Evolutionary conservation across 2,329 filamentous ascomycete species (phyloP), one percentile per base, ranked within the genome.

Genomic region (Aspergillus eucalypticola): DNA sequence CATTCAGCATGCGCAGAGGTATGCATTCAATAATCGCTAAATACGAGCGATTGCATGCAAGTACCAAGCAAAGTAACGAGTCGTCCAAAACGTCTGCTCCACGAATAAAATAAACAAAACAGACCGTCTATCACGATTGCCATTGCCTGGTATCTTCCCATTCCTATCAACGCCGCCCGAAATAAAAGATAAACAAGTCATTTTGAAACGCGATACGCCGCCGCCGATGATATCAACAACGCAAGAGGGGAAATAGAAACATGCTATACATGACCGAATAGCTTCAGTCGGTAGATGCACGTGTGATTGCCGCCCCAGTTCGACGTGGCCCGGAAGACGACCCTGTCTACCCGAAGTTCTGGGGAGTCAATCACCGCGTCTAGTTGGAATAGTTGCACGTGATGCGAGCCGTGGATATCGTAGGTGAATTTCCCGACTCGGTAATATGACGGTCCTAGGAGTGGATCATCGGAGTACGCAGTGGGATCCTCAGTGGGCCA

Each of bases 211-310:
- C 41, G 5, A 19, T 44, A 44, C 41, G 41, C 41, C 10, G 21
- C 41, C 41, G 19, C 17, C n/a, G 11, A 23, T 44, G 19, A 21
- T 23, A 44, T 44, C 7, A 13, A 29, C 29, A 17, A 38, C 13
- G 8, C n/a, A 53, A 10, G 25, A 15, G 19, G 54, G 8, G 8
- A 1, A 50, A 25, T 11, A 44, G 7, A 8, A 8, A 23, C 11
- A 27, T 25, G 6, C 48, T 66, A 77, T 32, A 69, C 8, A 60
- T 74, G 69, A 3, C 79, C 80, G 65, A 80, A 74, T 52, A 82
- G 58, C 51, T 76, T 75, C 54, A 81, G 60, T n/a, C 79, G 76
- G 66, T 81, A 81, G 39, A 82, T 63, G 63, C 80, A 82, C 1
- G 78, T 80, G 57, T 76, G 67, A 21, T 75, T 67, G 4, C 67